Base-by-base conservation (phyloP, 441 rosid species). In the Gossypium schwendimanii region DNA sequence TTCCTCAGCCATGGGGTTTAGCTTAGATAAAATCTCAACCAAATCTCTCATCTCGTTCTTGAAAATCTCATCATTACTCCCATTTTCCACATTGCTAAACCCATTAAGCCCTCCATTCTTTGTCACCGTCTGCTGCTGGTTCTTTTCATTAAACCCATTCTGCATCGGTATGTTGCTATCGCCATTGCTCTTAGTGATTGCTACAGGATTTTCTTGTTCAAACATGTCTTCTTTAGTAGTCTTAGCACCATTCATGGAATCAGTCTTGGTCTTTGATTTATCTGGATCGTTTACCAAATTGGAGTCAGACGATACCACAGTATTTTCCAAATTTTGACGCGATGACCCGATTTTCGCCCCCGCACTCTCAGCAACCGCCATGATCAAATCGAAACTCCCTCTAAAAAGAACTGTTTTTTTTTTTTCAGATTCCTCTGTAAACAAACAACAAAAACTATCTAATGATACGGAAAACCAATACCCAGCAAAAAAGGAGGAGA, bases 281-380 rank as follows among this genome's bases (percentile, higher is more conserved):
- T 79, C 86, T 4, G 75, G 81, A 84, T 87, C 88, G 50, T 80
- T 74, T 26, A 82, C 59, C 73, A 68, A 81, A 57, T 81, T 84
- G 18, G 84, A 71, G 49, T 86, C 86, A 33, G 90, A 80, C 57
- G 89, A 80, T 44, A 81, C 79, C 6, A 71, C 81, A 75, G 84
- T 80, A 77, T 69, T 75, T 69, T 83, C 89, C 75, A 81, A 79
- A 84, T 87, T 86, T 74, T 88, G 91, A 86, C 77, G 76, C 2
- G 92, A 76, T 45, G 87, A 73, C 67, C 77, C 90, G 76, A 87
- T 83, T 84, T 86, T 88, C 3, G 86, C 83, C 77, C 90, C 97
- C 77, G 91, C 91, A 88, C 87, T 88, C 77, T 94, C 98, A 69
- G 89, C 89, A 47, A 94, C 93, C 71, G 93, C 98, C 98, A 94